A percentile compares a stretch with the other conserved stretches of the same genome.
Evolutionary conservation across 352 stramenopile species (phyloP).

Genomic region (Globisporangium echinulatum): DNA sequence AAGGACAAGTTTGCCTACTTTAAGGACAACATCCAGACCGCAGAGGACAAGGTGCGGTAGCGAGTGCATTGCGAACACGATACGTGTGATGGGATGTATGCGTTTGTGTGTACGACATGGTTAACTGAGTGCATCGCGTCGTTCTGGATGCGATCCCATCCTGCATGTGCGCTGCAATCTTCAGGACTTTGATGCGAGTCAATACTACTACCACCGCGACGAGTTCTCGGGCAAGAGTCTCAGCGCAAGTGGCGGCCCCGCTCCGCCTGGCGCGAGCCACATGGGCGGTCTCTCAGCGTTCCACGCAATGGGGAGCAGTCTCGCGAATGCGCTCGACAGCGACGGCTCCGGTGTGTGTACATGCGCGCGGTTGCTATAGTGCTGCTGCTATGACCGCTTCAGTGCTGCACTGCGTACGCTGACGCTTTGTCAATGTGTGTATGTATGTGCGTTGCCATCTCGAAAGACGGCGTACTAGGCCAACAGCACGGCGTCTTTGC

Average conservation of each 20-base stretch:
- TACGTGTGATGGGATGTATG: background rate
- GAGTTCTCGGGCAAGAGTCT: slow-evolving; percentile 46
- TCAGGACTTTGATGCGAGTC: slow-evolving; percentile 83
- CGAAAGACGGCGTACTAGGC: slow-evolving; percentile 4
- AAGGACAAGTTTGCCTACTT: slow-evolving; percentile 89
- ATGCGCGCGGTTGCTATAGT: background rate
- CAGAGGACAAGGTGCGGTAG: slow-evolving; percentile 67
- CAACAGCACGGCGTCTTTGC: slow-evolving; percentile 23
- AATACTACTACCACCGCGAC: slow-evolving; percentile 86
- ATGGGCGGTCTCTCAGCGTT: slow-evolving; percentile 40
- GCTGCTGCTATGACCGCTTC: too few species aligned
- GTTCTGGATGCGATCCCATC: background rate
- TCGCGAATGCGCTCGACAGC: slow-evolving; percentile 22
- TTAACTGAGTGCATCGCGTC: background rate
- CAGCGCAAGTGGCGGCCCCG: slow-evolving; percentile 16
- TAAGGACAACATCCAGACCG: slow-evolving; percentile 87
- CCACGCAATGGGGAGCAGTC: slow-evolving; percentile 36
- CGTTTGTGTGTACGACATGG: background rate
- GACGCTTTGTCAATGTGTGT: background rate
- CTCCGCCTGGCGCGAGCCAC: slow-evolving; percentile 12
- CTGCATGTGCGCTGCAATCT: too few species aligned
- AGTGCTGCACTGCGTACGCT: too few species aligned
- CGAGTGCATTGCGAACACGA: background rate
- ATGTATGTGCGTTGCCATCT: background rate
- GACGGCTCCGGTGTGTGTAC: slow-evolving; percentile 12